Percentiles rank a stretch among this genome's conserved stretches.
These are phyloP conservation scores for Colletotrichum gigasporum DNA, from an alignment of 2,329 filamentous ascomycete genomes.

Conservation along the genomic window DNA sequence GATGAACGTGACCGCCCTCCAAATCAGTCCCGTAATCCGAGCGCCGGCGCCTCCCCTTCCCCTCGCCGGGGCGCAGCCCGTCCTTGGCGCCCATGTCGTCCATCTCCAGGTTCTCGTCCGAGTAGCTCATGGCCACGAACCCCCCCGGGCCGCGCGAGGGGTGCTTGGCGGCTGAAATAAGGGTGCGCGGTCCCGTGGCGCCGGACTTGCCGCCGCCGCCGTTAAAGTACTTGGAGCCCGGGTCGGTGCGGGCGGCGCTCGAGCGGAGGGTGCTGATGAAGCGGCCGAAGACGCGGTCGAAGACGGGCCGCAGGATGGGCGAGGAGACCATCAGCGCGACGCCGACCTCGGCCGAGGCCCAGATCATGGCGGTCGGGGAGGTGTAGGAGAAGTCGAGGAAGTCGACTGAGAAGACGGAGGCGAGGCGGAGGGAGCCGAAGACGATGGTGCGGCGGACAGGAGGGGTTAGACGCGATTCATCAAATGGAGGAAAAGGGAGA, in stretches of 20 bases:
- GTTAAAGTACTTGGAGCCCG: neutral
- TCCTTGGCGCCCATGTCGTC: neutral
- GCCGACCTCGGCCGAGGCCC: conserved; percentile 37
- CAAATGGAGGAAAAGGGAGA: too few species aligned
- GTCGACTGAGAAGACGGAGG: conserved; percentile 34
- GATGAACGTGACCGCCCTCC: neutral
- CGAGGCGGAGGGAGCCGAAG: conserved; percentile 39
- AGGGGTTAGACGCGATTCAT: too few species aligned
- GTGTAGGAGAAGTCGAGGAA: conserved; percentile 38
- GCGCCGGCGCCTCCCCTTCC: neutral
- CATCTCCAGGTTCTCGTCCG: conserved; percentile 31
- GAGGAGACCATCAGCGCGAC: conserved; percentile 38
- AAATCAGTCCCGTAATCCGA: neutral
- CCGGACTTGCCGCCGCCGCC: neutral
- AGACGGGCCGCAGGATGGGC: conserved; percentile 36
- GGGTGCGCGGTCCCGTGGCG: neutral
- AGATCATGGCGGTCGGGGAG: conserved; percentile 34
- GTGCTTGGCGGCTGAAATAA: conserved; percentile 6
- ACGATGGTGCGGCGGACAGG: conserved; percentile 36
- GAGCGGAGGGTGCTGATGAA: conserved; percentile 30
- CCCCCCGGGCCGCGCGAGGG: conserved; percentile 8
- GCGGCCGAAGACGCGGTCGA: conserved; percentile 35
- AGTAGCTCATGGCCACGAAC: conserved; percentile 31
- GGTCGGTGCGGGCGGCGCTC: neutral
- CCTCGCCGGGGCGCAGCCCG: neutral